phyloP scores from a whole-genome alignment of 768 basidiomycete genomes.

The Termitomyces sp. region DNA sequence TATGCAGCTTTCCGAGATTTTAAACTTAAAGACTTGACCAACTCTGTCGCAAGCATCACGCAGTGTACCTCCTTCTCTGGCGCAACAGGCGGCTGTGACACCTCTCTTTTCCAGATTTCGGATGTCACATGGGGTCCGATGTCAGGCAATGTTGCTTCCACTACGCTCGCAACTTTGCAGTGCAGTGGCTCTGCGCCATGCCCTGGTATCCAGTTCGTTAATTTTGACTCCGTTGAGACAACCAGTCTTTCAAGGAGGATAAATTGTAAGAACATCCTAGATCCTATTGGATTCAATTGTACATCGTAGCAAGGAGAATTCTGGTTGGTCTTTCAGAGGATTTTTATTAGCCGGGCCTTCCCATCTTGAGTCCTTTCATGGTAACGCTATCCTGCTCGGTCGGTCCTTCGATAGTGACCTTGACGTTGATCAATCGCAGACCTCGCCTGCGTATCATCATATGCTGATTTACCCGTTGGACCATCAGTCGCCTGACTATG shows the following conservation, averaged over 20 bases:
- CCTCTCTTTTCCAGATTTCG: constrained; percentile 26
- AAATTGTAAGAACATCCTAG: constrained; percentile 14
- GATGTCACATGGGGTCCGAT: constrained; percentile 25
- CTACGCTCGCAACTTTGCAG: constrained; percentile 20
- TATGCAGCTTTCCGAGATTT: constrained; percentile 20
- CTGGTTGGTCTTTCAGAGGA: neutral
- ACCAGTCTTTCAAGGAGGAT: constrained; percentile 10
- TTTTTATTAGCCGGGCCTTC: neutral
- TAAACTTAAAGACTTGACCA: constrained; percentile 16
- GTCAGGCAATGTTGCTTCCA: constrained; percentile 17
- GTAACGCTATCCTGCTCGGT: neutral
- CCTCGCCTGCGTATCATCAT: neutral
- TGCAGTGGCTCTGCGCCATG: constrained; percentile 28
- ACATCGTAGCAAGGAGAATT: constrained; percentile 2
- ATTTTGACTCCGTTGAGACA: constrained; percentile 15
- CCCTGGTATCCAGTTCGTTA: constrained; percentile 16
- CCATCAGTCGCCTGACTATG: neutral
- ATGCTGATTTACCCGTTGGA: neutral
- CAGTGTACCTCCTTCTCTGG: constrained; percentile 28
- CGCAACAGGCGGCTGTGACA: constrained; percentile 26
- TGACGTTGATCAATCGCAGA: no score
- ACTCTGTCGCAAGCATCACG: constrained; percentile 16
- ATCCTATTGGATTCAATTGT: constrained; percentile 20
- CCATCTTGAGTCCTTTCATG: no score
- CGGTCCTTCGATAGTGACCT: neutral